Conservation (phyloP, 306 rosid species). For the Trifolium pratense region DNA sequence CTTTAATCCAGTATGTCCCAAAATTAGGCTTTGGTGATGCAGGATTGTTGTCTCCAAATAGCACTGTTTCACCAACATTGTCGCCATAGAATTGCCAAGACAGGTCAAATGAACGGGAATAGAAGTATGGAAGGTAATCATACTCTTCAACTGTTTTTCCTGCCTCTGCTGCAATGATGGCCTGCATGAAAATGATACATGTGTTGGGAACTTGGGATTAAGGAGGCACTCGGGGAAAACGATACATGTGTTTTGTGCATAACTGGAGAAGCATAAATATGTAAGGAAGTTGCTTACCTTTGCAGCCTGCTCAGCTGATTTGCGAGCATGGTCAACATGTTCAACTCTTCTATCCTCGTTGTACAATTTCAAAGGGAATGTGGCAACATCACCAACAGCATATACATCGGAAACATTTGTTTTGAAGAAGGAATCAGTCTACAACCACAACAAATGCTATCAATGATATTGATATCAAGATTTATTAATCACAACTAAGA, state of each 20-base stretch:
- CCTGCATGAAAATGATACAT: constrained; percentile 52
- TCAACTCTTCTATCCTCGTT: constrained; percentile 89
- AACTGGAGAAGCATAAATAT: constrained; percentile 17
- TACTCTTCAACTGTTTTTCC: constrained; percentile 75
- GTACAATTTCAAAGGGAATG: constrained; percentile 89
- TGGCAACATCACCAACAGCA: constrained; percentile 98
- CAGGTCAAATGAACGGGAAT: constrained; percentile 83
- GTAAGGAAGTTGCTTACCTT: constrained; percentile 58
- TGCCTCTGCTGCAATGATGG: constrained; percentile 79
- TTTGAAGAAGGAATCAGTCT: constrained; percentile 91
- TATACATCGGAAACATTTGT: constrained; percentile 81
- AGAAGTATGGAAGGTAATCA: constrained; percentile 97
- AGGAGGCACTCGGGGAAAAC: background rate
- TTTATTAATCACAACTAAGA: constrained; percentile 11
- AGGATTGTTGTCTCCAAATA: constrained; percentile 85
- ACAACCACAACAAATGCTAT: constrained; percentile 43
- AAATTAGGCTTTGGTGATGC: constrained; percentile 72
- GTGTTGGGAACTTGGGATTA: background rate
- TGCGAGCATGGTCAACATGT: constrained; percentile 95
- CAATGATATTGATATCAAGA: constrained; percentile 28
- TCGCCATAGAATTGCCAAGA: constrained; percentile 98
- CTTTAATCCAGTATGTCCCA: constrained; percentile 94
- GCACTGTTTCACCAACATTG: constrained; percentile 84
- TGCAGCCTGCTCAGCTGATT: constrained; percentile 99
- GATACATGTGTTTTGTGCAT: constrained; percentile 15